These are phyloP conservation scores for Arctium lappa DNA, from an alignment of 129 eudicot genomes.

Conservation along the genomic window DNA sequence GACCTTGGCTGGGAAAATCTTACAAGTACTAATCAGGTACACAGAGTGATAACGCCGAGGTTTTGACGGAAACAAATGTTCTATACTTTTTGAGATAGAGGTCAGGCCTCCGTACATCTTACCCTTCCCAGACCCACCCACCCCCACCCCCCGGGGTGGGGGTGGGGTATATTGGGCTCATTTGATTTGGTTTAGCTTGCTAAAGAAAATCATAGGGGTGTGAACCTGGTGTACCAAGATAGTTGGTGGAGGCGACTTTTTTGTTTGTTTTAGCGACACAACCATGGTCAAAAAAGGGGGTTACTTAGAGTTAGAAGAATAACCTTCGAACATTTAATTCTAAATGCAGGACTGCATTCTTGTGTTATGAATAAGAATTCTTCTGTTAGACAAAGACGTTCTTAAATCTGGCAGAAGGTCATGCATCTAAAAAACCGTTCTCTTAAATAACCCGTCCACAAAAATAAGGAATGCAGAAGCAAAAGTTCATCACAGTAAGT, in stretches of 20 bases:
- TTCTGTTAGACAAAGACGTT: not conserved
- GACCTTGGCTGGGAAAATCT: not conserved
- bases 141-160: too few relatives aligned
- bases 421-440: not conserved
- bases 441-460: not conserved
- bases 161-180: too few relatives aligned
- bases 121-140: too few relatives aligned
- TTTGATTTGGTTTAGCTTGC: not conserved
- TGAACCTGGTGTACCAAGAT: constrained; percentile 6
- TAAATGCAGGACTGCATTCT: not conserved
- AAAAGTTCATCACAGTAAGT: not conserved
- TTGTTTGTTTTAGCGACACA: not conserved
- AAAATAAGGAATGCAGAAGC: not conserved
- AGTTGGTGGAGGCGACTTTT: not conserved
- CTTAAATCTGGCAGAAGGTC: not conserved
- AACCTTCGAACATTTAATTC: not conserved
- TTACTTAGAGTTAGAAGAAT: not conserved
- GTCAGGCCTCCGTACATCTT: not conserved
- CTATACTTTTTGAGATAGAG: not conserved
- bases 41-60: not conserved
- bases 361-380: not conserved
- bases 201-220: not conserved
- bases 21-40: not conserved
- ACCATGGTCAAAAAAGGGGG: not conserved
- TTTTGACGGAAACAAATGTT: too few relatives aligned